A percentile compares a stretch with the other conserved stretches of the same genome.
These are phyloP conservation scores for Plantago rigida DNA, from an alignment of 305 asterid species.

Conservation along the genomic window DNA sequence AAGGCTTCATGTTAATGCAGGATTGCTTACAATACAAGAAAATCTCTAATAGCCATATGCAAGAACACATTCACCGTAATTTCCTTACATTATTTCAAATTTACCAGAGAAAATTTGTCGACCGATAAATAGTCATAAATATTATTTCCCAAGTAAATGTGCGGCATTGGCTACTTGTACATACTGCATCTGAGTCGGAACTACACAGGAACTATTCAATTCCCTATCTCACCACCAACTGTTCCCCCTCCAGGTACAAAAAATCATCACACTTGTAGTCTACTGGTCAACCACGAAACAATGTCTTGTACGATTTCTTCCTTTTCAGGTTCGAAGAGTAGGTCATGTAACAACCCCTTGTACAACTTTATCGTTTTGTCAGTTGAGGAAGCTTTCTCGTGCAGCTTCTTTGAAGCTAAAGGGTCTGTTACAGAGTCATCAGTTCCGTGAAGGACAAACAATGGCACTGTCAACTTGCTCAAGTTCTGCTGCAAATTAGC, in stretches of 20 bases:
- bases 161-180: neutral
- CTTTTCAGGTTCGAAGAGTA: constrained; percentile 82
- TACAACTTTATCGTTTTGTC: constrained; percentile 64
- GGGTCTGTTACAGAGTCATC: constrained; percentile 78
- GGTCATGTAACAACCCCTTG: constrained; percentile 67
- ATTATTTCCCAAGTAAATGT: neutral
- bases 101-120: neutral
- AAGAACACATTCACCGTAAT: neutral
- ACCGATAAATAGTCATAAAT: neutral
- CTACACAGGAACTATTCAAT: neutral
- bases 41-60: neutral
- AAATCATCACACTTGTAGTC: constrained; percentile 29
- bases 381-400: constrained; percentile 56
- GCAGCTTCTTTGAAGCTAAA: constrained; percentile 55
- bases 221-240: neutral
- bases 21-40: neutral
- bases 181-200: neutral
- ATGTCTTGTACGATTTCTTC: constrained; percentile 46
- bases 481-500: constrained; percentile 57
- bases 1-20: too few species aligned
- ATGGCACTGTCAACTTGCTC: constrained; percentile 45
- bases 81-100: neutral
- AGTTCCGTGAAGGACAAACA: constrained; percentile 78
- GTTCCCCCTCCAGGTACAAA: neutral
- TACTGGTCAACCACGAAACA: constrained; percentile 52